These are phyloP conservation scores for Botryotinia calthae DNA, from an alignment of 2,329 filamentous ascomycete genomes.

Conservation along the genomic window DNA sequence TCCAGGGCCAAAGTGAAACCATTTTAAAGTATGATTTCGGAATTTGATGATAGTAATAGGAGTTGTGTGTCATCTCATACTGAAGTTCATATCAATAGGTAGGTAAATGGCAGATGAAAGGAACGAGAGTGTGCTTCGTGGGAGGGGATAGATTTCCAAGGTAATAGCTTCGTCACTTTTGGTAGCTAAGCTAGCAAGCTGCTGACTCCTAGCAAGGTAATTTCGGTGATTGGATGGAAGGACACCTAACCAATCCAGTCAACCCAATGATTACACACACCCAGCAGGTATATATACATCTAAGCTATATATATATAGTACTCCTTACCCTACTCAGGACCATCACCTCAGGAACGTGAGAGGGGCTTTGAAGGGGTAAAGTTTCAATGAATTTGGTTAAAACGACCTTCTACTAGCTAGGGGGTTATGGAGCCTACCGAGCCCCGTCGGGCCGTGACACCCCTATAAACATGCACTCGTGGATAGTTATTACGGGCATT, in stretches of 20 bases:
- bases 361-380: neutral
- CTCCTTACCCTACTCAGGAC: neutral
- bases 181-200: neutral
- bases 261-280: neutral
- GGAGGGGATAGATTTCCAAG: neutral
- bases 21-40: constrained; percentile 46
- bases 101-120: neutral
- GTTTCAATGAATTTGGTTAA: neutral
- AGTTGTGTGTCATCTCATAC: constrained; percentile 26
- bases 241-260: neutral
- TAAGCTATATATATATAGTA: neutral
- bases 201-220: neutral
- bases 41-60: neutral
- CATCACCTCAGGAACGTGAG: neutral
- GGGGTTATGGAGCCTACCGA: neutral
- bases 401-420: neutral
- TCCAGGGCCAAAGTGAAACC: constrained; percentile 86
- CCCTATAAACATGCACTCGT: neutral
- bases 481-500: constrained; percentile 8
- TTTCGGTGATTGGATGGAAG: constrained; percentile 11
- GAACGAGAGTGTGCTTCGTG: neutral
- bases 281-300: neutral
- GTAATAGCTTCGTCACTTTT: constrained; percentile 12
- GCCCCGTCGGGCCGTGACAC: neutral
- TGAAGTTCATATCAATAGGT: neutral